Evolutionary conservation across 2,329 filamentous ascomycete species (phyloP).

Genomic region (Apiospora arundinis): DNA sequence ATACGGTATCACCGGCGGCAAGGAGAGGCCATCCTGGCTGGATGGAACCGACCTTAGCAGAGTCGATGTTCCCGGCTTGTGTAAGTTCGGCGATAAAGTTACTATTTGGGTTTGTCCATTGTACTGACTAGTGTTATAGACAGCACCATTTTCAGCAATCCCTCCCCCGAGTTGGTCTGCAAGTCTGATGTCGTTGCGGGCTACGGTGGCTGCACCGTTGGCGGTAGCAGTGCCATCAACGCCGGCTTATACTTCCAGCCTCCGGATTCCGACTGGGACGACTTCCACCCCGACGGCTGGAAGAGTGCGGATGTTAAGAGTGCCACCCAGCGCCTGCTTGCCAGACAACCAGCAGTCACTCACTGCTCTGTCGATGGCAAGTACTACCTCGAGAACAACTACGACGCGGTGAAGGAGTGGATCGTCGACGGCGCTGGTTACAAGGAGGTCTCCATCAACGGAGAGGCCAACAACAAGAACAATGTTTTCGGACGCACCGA

Average conservation of each 20-base stretch:
- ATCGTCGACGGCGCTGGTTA: conserved; percentile 56
- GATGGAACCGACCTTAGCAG: conserved; percentile 53
- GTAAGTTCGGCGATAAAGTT: conserved; percentile 34
- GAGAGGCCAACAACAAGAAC: conserved; percentile 50
- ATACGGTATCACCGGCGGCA: conserved; percentile 54
- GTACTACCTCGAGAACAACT: conserved; percentile 55
- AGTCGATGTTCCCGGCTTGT: conserved; percentile 60
- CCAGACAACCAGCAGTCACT: conserved; percentile 50
- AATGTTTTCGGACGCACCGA: conserved; percentile 55
- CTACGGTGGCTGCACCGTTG: conserved; percentile 57
- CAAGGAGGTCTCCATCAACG: conserved; percentile 54
- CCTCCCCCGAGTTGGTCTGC: conserved; percentile 47
- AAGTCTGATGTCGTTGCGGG: conserved; percentile 45
- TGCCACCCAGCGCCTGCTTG: conserved; percentile 52
- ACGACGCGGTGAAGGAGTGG: conserved; percentile 54
- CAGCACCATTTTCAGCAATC: conserved; percentile 54
- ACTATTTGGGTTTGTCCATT: not conserved
- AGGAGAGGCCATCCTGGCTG: conserved; percentile 55
- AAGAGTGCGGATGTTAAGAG: conserved; percentile 54
- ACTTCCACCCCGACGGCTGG: conserved; percentile 56
- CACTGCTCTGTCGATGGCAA: conserved; percentile 51
- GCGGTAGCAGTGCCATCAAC: conserved; percentile 60
- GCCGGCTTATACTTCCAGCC: conserved; percentile 61
- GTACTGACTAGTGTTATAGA: conserved; percentile 37
- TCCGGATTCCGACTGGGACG: conserved; percentile 58